Percentiles rank a stretch among this genome's conserved stretches.
These are phyloP conservation scores for Amaranthus cruentus DNA, from an alignment of 148 eudicot species.

Conservation along the genomic window DNA sequence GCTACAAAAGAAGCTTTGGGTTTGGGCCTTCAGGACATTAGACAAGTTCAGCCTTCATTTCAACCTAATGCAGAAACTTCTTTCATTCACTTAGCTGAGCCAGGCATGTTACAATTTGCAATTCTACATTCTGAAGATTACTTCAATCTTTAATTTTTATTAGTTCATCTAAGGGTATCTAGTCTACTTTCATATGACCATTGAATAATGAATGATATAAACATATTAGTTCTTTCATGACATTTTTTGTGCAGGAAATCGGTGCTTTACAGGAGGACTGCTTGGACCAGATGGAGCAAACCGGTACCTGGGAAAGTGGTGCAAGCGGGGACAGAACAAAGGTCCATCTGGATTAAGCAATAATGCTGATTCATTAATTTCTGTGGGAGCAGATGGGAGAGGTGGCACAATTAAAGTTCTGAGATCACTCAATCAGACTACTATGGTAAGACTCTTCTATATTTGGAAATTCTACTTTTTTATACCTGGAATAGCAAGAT, in stretches of 20 bases:
- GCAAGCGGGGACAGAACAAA: slow-evolving; percentile 59
- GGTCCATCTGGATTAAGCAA: slow-evolving; percentile 21
- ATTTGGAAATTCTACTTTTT: background rate
- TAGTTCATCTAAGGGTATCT: background rate
- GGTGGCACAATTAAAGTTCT: slow-evolving; percentile 85
- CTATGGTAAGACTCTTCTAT: slow-evolving; percentile 37
- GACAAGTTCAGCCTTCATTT: slow-evolving; percentile 38
- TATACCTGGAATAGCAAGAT: background rate
- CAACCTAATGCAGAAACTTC: slow-evolving; percentile 34
- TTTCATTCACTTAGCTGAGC: slow-evolving; percentile 40
- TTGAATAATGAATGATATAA: background rate
- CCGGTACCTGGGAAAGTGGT: slow-evolving; percentile 91
- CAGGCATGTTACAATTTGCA: slow-evolving; percentile 44
- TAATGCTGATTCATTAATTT: slow-evolving; percentile 46
- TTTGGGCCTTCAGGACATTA: slow-evolving; percentile 38
- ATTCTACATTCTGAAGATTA: background rate
- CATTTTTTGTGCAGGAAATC: slow-evolving; percentile 37
- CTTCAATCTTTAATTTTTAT: background rate
- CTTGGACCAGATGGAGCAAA: slow-evolving; percentile 81
- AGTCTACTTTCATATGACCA: too few species aligned
- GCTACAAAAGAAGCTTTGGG: slow-evolving; percentile 35
- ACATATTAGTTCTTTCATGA: background rate
- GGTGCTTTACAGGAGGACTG: slow-evolving; percentile 82
- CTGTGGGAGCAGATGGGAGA: slow-evolving; percentile 89
- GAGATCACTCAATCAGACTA: slow-evolving; percentile 43